A percentile compares a stretch with the other conserved stretches of the same genome.
These are phyloP conservation scores for Russula sp. DNA, from an alignment of 768 basidiomycete species.

Conservation along the genomic window DNA sequence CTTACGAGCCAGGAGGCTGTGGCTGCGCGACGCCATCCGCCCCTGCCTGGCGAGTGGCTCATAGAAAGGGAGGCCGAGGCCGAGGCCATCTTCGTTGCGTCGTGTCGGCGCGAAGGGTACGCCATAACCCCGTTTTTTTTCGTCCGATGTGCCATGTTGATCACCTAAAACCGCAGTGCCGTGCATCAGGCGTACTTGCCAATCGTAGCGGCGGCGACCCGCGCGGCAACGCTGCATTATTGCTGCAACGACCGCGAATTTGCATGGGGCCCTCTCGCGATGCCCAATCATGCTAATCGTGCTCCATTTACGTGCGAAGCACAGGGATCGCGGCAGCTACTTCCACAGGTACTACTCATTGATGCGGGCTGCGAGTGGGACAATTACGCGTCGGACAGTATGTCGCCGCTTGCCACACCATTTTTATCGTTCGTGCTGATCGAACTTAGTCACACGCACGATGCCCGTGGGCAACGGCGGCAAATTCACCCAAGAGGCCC, in stretches of 20 bases:
- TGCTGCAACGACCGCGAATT: conserved; percentile 89
- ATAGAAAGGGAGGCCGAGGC: conserved; percentile 92
- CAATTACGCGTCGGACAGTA: conserved; percentile 60
- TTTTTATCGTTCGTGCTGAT: conserved; percentile 29
- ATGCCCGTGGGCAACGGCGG: conserved; percentile 95
- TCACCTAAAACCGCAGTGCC: conserved; percentile 41
- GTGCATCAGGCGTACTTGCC: conserved; percentile 88
- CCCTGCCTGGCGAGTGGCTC: conserved; percentile 76
- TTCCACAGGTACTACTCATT: conserved; percentile 76
- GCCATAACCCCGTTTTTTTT: conserved; percentile 26
- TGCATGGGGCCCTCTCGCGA: conserved; percentile 70
- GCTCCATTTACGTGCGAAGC: conserved; percentile 40
- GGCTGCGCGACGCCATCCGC: conserved; percentile 38
- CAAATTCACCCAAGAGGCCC: conserved; percentile 75
- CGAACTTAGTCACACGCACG: conserved; percentile 49
- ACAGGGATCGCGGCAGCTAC: conserved; percentile 32
- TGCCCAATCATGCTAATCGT: conserved; percentile 50
- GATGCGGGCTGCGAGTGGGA: conserved; percentile 94
- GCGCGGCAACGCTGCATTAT: conserved; percentile 90
- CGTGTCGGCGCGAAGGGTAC: conserved; percentile 83
- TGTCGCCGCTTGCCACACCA: conserved; percentile 21
- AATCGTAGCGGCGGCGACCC: conserved; percentile 81
- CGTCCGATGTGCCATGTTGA: not conserved
- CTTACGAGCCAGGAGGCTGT: conserved; percentile 29
- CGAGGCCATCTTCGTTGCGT: conserved; percentile 88